Evolutionary conservation across 352 stramenopile species (phyloP), one percentile per base, ranked within the genome.

Genomic region (Pythium aquatile): DNA sequence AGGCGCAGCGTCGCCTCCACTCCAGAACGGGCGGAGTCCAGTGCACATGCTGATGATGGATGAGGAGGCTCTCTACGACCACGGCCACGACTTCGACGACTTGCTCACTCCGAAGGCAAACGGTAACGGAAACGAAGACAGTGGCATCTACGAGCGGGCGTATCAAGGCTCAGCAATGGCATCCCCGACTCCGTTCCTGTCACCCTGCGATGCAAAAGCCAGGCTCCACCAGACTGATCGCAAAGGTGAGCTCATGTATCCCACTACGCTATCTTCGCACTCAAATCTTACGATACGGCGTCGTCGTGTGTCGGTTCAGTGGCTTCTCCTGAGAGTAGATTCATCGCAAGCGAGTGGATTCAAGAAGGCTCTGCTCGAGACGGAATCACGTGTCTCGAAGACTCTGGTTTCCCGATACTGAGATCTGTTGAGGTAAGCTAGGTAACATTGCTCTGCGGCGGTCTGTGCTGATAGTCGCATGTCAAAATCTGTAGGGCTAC

Each of bases 181-280:
- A n/a, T 66, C 55, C 3, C 40, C 65, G 7, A 51, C 28, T 16
- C 40, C 58, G 5, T 63, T 66, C 33, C 35, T 71, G 10, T 71
- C 58, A 2, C 65, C 65, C 6, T 64, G 24, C 24, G 65, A 71
- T 16, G 55, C 46, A n/a, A 71, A 67, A 42, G 30, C 54, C 1
- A 42, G 40, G 37, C 6, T 3, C 48, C 32, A 51, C 2, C 61
- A 58, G 1, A 1, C 42, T 6, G 14, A 55, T 9, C 56, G 44
- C 28, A 53, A 53, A 55, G 46, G 30, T 57, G 33, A 48, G 37
- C 3, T 52, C 20, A 51, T 17, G 9, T 5, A 32, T 61, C 8
- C 20, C 20, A 24, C 20, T 24, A 24, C 20, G 20, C 20, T 24
- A 24, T 24, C 20, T 24, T 24, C 11, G 28, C 3, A 9, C 5